Base-by-base conservation (phyloP, 495 filamentous ascomycete genomes). In the Talaromyces trachyspermus region DNA sequence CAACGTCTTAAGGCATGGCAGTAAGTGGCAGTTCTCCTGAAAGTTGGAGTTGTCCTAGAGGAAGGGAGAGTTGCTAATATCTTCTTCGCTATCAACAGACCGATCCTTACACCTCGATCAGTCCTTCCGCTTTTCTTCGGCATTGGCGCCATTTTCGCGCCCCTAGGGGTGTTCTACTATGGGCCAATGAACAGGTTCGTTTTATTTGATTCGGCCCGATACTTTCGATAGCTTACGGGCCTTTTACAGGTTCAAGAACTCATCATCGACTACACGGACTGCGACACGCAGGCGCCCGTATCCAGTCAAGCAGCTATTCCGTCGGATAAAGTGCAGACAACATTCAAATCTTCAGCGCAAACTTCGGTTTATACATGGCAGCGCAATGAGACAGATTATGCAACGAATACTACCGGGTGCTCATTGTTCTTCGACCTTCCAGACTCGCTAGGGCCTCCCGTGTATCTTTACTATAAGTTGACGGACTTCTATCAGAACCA, bases 401-500 rank as follows among this genome's bases (percentile, higher is more conserved):
- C 25, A 10, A 35, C 39, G 17, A 26, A 42, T 17, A 54, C 53
- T 12, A 60, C 54, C 7, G 54, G 63, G 14, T 99, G 92, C 76
- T 70, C 66, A 1, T 59, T 99, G 7, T 62, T 72, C 26, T 95
- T 96, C 68, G 69, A 77, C 22, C 81, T 97, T 23, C 88, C 88
- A 6, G 77, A 92, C 48, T 66, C 78, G 20, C 76, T 99, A 54
- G 70, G 73, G 8, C 79, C 91, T 0, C 89, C 90, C 3, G 82
- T 97, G 20, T 75, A 86, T 52, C 75, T 95, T 61, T 97, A 95
- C 68, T 99, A 99, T 65, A 84, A 85, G 44, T 79, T 99, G 32
- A 89, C 88, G 33, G 95, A 99, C 65, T 99, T 99, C 71, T 99
- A 97, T 70, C 92, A 99, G 62, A 99, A 99, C 63, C 92, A 99